Evolutionary conservation across 192 early-diverging fungal species (phyloP).

Genomic region (Gonapodya sp.): DNA sequence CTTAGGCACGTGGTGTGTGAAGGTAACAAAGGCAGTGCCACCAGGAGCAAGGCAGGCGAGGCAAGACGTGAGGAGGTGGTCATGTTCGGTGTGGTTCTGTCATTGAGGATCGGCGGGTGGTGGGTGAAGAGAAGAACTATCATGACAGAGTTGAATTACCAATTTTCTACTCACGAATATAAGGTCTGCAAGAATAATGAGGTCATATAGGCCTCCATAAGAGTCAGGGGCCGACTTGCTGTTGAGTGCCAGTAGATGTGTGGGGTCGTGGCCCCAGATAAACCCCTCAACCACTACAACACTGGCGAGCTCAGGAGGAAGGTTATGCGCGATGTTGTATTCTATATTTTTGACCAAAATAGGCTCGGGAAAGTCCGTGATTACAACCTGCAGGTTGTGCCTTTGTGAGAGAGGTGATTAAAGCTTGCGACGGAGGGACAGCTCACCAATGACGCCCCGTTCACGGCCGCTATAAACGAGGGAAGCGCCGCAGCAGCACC

Average conservation of each 20-base stretch:
- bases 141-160: too few relatives aligned
- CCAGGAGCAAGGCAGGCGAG: background rate
- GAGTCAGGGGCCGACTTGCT: background rate
- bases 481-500: conserved; percentile 5
- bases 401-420: background rate
- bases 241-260: background rate
- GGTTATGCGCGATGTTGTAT: background rate
- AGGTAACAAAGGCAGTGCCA: background rate
- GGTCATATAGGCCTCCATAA: background rate
- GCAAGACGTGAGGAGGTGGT: background rate
- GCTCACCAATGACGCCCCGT: background rate
- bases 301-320: background rate
- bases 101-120: too few relatives aligned
- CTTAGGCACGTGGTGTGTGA: conserved; percentile 3
- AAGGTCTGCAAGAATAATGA: conserved; percentile 6
- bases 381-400: background rate
- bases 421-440: background rate
- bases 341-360: background rate
- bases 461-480: background rate
- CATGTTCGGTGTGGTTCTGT: conserved; percentile 11
- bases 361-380: background rate
- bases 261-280: conserved; percentile 2
- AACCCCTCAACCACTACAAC: background rate
- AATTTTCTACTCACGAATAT: too few relatives aligned
- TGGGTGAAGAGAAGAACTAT: too few relatives aligned